These are phyloP conservation scores for Protomyces pachydermus DNA, from an alignment of 1,139 yeast genomes.

Conservation along the genomic window DNA sequence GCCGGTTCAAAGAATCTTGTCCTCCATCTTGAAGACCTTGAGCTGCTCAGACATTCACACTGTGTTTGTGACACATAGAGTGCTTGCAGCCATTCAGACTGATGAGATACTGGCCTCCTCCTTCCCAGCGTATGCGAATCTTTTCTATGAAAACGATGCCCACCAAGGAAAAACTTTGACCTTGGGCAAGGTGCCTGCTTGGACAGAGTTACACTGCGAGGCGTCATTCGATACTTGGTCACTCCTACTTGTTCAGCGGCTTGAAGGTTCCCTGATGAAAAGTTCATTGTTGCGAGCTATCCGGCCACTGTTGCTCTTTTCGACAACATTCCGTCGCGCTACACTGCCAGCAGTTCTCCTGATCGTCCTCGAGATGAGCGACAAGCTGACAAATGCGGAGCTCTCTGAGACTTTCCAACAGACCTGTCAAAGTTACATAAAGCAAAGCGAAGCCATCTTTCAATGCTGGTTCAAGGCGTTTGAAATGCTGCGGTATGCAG, in stretches of 20 bases:
- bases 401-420: not conserved
- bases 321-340: not conserved
- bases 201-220: not conserved
- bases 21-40: not conserved
- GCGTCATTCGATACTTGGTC: not conserved
- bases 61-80: not conserved
- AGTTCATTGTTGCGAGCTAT: not conserved
- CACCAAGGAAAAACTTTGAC: not conserved
- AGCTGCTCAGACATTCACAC: not conserved
- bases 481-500: not conserved
- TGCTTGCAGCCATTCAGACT: not conserved
- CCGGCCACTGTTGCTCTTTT: not conserved
- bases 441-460: not conserved
- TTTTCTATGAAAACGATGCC: not conserved
- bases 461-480: not conserved
- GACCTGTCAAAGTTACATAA: slow-evolving; percentile 2
- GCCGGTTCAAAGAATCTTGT: not conserved
- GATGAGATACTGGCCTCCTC: not conserved
- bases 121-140: not conserved
- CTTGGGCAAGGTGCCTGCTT: not conserved
- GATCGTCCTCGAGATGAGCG: not conserved
- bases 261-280: not conserved
- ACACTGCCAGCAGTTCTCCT: not conserved
- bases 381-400: not conserved
- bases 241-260: not conserved